Percentiles rank a stretch among this genome's conserved stretches.
phyloP scores from a whole-genome alignment of 176 grass and related monocot genomes.

The Chrysopogon serrulatus region DNA sequence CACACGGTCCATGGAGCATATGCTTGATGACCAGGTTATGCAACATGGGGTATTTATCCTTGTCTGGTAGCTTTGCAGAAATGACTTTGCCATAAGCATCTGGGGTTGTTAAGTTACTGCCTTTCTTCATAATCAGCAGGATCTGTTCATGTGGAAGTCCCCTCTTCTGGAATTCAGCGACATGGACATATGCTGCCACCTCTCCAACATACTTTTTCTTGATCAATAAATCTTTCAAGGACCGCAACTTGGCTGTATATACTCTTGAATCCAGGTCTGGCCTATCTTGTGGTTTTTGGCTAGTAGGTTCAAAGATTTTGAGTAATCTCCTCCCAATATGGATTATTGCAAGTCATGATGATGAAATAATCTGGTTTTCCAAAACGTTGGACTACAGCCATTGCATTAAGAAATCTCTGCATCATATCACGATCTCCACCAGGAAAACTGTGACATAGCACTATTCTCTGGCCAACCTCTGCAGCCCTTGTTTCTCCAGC shows the following conservation, averaged over 20 bases:
- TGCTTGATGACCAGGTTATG: too few relatives aligned
- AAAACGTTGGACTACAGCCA: neutral
- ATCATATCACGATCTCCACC: neutral
- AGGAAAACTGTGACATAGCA: neutral
- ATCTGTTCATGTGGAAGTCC: neutral
- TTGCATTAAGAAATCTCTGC: neutral
- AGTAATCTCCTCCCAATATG: neutral
- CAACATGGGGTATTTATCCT: neutral
- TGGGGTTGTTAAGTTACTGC: neutral
- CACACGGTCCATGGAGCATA: too few relatives aligned
- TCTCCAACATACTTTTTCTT: neutral
- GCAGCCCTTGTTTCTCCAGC: too few relatives aligned
- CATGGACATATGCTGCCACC: neutral
- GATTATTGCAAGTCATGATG: too few relatives aligned
- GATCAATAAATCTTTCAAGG: neutral
- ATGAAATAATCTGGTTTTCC: too few relatives aligned
- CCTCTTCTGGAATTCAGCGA: constrained; percentile 1
- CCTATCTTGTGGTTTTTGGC: neutral
- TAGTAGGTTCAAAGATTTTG: neutral
- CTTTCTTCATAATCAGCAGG: neutral
- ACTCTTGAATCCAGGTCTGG: neutral
- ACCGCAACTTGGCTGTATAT: neutral
- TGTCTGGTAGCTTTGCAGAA: constrained; percentile 13
- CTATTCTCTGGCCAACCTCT: neutral
- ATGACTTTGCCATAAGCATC: constrained; percentile 17